Evolutionary conservation across 108 stramenopile species (phyloP).

Genomic region (Parietichytrium sp.): DNA sequence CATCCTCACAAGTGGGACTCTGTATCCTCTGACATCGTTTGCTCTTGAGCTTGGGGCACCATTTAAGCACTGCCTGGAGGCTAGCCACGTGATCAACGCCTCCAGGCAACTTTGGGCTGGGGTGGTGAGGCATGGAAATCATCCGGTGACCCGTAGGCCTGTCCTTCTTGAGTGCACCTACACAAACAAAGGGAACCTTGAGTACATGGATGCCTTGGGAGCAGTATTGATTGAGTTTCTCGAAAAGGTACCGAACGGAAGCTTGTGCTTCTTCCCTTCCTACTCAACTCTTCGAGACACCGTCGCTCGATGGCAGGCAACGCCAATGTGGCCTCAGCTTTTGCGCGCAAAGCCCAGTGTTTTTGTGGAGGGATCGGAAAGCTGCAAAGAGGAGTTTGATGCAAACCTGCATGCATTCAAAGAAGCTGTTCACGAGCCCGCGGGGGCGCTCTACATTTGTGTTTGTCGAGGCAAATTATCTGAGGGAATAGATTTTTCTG

Average conservation of each 20-base stretch:
- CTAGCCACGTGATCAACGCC: slow-evolving; percentile 86
- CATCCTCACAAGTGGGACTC: slow-evolving; percentile 90
- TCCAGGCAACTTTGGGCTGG: slow-evolving; percentile 44
- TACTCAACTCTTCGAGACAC: slow-evolving; percentile 66
- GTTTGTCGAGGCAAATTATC: slow-evolving; percentile 89
- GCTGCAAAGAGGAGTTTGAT: neutral
- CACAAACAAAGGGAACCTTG: slow-evolving; percentile 72
- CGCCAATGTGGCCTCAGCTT: slow-evolving; percentile 70
- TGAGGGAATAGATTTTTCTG: slow-evolving; percentile 80
- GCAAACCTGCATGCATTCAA: neutral
- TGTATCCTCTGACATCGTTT: slow-evolving; percentile 85
- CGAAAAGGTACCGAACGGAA: slow-evolving; percentile 78
- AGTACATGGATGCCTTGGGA: slow-evolving; percentile 87
- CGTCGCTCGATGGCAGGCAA: slow-evolving; percentile 24
- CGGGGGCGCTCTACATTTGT: slow-evolving; percentile 82
- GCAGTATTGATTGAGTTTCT: slow-evolving; percentile 73
- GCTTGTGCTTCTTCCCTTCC: slow-evolving; percentile 92
- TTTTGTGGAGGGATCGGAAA: neutral
- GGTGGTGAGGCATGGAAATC: neutral
- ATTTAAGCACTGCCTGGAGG: slow-evolving; percentile 81
- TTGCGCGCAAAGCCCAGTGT: slow-evolving; percentile 63
- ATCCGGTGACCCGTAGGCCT: neutral
- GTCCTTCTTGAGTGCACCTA: slow-evolving; percentile 81
- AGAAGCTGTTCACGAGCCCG: slow-evolving; percentile 46
- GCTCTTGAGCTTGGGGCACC: slow-evolving; percentile 81